Evolutionary conservation across 805 yeast species (phyloP), one percentile per base, ranked within the genome.

Genomic region (Debaryomyces tyrocola): DNA sequence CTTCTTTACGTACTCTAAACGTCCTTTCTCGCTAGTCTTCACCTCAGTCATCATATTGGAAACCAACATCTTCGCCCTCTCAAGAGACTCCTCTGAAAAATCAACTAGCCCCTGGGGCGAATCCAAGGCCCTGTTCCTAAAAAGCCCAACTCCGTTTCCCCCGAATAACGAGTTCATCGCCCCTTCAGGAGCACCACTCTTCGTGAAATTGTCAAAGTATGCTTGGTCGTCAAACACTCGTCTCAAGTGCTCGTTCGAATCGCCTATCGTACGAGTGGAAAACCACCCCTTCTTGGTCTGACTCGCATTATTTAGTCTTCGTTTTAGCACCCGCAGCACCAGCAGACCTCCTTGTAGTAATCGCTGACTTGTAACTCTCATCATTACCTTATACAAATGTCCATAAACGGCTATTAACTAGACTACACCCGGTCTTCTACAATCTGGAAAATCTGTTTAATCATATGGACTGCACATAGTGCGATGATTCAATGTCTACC

Each of bases 91-190:
- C 34, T 75, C 69, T 3, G 92, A 80, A 61, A 89, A 94, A 43
- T 78, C 74, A 20, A 76, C 66, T 20, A 92, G 66, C 0, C 96
- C 96, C 3, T 78, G 69, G 0, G 97, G 89, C 1, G 83, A 74
- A 1, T 76, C 79, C 38, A 92, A 69, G 49, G 78, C 79, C 28
- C 86, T 85, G 56, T 92, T 91, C 43, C 77, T 73, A 61, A 94
- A 91, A 27, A 92, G 73, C 0, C 97, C 97, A 14, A 35, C 38
- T 12, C 35, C 35, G 20, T 56, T 51, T 14, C 52, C 38, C 4
- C 52, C 41, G 24, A 38, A 41, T 6, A 42, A 20, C 9, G 43
- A 27, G 29, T 24, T 10, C 6, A 44, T 33, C 6, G 31, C 12
- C 9, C 21, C 57, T 4, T 56, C 50, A 7, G 50, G 43, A 7